Base-by-base conservation (phyloP, 2,329 filamentous ascomycete species). In the Passalora sequoiae region DNA sequence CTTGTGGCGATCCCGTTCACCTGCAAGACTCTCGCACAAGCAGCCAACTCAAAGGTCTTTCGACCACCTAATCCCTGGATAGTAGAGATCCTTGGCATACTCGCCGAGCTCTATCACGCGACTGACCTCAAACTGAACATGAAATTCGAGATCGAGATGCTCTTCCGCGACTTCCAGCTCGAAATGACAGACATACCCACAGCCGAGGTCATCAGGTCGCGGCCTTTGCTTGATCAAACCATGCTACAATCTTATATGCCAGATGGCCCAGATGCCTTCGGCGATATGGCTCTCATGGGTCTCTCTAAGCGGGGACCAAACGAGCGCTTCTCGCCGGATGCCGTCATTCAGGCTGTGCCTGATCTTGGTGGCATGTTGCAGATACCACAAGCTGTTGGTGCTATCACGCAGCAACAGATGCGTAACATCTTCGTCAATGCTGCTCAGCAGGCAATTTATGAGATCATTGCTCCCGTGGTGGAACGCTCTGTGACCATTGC, bases 401-500 rank as follows among this genome's bases (percentile, higher is more conserved):
- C 84, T 65, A 76, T 92, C 52, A 83, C 81, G 64, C 73, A 83
- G 48, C 70, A 74, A 40, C 78, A 85, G 43, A 67, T 83, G 33
- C 74, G 77, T 47, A 75, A 75, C 55, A 94, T 97, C 55, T 88
- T 97, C 43, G 80, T 86, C 53, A 83, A 77, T 35, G 89, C 94
- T 27, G 84, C 96, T 41, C 88, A 87, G 35, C 84, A 89, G 47
- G 91, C 94, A 22, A 83, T 98, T 30, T 84, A 88, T 47, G 94
- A 98, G 60, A 98, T 98, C 43, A 97, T 98, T 48, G 88, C 91
- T 40, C 94, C 92, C 17, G 92, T 98, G 1, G 94, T 98, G 10
- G 94, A 98, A 64, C 80, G 92, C 42, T 98, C 92, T 2, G 91
- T 98, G 28, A 97, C 94, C 0, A 98, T 98, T 63, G 92, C 92